These are phyloP conservation scores for Oryza officinalis DNA, from an alignment of 176 grass and related monocot species.

Conservation along the genomic window DNA sequence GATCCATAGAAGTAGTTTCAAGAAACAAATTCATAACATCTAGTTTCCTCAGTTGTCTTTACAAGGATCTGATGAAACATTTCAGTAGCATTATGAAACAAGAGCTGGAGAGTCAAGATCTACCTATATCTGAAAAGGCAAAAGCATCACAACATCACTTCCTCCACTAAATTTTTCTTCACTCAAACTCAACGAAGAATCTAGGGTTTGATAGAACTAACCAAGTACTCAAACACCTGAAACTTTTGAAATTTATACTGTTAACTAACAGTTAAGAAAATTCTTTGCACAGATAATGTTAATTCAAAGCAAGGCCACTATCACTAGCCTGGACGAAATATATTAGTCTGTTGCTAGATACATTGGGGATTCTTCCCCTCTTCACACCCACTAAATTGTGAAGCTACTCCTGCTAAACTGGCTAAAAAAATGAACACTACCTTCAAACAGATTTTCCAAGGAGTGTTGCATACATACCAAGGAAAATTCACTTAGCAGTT, in stretches of 20 bases:
- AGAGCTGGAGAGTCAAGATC: neutral
- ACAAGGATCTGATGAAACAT: neutral
- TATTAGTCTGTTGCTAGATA: neutral
- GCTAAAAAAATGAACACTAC: neutral
- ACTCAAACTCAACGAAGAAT: neutral
- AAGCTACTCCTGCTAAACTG: neutral
- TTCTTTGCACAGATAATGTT: neutral
- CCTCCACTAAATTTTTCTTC: neutral
- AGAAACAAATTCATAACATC: neutral
- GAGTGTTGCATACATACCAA: neutral
- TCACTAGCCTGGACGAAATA: neutral
- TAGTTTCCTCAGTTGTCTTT: neutral
- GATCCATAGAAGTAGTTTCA: neutral
- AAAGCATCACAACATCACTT: neutral
- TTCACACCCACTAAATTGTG: neutral
- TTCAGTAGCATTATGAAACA: neutral
- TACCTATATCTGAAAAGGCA: too few relatives aligned
- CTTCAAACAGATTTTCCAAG: neutral
- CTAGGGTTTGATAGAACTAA: slow-evolving; percentile 17
- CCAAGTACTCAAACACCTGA: neutral
- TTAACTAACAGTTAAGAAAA: neutral
- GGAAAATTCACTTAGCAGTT: slow-evolving; percentile 26
- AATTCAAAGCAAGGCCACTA: neutral
- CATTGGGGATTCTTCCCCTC: neutral
- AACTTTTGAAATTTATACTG: too few relatives aligned